phyloP scores from a whole-genome alignment of 768 basidiomycete species.

The Dacryopinax spathularia region DNA sequence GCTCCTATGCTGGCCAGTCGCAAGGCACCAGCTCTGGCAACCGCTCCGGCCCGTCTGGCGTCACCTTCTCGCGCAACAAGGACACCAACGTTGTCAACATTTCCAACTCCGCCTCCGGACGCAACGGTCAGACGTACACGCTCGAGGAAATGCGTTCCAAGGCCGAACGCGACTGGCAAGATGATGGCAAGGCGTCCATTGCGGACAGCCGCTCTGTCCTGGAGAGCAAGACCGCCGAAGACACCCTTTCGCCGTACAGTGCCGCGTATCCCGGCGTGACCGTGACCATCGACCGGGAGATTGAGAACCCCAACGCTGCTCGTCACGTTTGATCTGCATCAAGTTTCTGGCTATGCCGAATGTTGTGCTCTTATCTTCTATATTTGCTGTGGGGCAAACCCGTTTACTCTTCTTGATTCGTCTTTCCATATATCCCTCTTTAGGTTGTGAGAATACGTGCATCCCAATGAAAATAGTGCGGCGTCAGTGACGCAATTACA shows the following conservation, averaged over 20 bases:
- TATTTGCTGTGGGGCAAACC: not conserved
- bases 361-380: not conserved
- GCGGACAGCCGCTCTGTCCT: slow-evolving; percentile 12
- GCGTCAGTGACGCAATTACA: not conserved
- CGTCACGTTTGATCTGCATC: not conserved
- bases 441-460: slow-evolving; percentile 4
- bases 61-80: slow-evolving; percentile 23
- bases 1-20: slow-evolving; percentile 46
- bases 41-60: slow-evolving; percentile 36
- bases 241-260: slow-evolving; percentile 7
- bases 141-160: slow-evolving; percentile 22
- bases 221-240: slow-evolving; percentile 19
- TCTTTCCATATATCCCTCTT: not conserved
- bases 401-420: not conserved
- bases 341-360: not conserved
- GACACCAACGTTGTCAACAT: slow-evolving; percentile 16
- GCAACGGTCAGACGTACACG: slow-evolving; percentile 16
- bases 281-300: slow-evolving; percentile 42
- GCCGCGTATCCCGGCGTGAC: slow-evolving; percentile 35
- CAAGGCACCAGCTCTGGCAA: slow-evolving; percentile 27
- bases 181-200: slow-evolving; percentile 19
- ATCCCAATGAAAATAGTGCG: not conserved
- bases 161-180: slow-evolving; percentile 26
- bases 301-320: slow-evolving; percentile 27
- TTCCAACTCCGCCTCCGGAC: slow-evolving; percentile 7